phyloP scores from a whole-genome alignment of 1,284 basidiomycete genomes.

The Apiotrichum sp. region DNA sequence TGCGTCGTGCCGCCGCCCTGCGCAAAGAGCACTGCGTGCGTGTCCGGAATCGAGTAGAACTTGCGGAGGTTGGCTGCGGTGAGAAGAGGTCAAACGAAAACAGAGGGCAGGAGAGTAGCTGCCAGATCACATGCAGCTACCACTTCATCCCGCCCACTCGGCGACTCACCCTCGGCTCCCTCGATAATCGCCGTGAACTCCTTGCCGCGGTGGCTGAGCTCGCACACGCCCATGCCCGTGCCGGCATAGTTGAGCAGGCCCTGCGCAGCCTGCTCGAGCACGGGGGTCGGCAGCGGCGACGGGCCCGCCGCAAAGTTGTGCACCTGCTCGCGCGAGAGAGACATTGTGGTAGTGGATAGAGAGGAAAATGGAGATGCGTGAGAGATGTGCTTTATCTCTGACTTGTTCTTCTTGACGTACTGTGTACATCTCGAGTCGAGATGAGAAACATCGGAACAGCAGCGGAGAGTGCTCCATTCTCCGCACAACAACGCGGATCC shows the following conservation, averaged over 20 bases:
- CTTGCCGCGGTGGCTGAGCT: conserved; percentile 86
- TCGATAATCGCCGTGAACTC: conserved; percentile 71
- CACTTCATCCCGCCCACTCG: no score
- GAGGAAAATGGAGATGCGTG: neutral
- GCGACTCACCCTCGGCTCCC: conserved; percentile 54
- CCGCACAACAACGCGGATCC: no score
- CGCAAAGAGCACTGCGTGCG: conserved; percentile 81
- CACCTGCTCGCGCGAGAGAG: conserved; percentile 48
- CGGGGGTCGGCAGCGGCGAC: conserved; percentile 73
- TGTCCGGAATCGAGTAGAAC: conserved; percentile 70
- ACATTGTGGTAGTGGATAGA: conserved; percentile 8
- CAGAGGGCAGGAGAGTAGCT: no score
- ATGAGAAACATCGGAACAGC: no score
- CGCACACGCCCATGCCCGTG: conserved; percentile 87
- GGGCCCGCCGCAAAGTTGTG: conserved; percentile 91
- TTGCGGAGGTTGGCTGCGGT: conserved; percentile 56
- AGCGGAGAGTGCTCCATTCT: no score
- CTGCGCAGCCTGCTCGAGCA: conserved; percentile 68
- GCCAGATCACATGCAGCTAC: no score
- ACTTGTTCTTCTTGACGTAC: no score
- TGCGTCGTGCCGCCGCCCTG: conserved; percentile 87
- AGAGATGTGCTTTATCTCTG: no score
- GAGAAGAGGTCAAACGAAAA: no score
- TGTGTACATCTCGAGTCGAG: no score
- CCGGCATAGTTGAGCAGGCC: conserved; percentile 75